These are phyloP conservation scores for Coelastrella sp. DNA, from an alignment of 139 green algal genomes.

Conservation along the genomic window DNA sequence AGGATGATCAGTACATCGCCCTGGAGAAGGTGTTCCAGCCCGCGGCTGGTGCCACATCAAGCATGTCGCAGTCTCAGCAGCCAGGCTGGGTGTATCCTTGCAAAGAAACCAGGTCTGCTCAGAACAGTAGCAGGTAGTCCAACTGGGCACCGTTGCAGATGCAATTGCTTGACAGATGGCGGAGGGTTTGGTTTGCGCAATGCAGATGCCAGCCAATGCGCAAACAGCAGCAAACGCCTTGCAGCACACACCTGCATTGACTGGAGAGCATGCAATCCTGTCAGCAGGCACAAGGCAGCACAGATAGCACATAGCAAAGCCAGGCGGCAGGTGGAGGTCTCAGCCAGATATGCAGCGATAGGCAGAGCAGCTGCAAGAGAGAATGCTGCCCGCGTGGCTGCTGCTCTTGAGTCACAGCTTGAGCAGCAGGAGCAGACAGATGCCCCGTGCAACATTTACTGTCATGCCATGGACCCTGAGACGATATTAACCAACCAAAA, in stretches of 20 bases:
- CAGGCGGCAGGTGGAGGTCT: neutral
- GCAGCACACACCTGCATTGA: too few relatives aligned
- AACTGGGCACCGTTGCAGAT: too few relatives aligned
- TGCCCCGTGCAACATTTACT: too few relatives aligned
- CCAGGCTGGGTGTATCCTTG: too few relatives aligned
- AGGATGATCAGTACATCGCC: too few relatives aligned
- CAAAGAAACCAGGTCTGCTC: too few relatives aligned
- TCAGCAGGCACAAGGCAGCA: neutral
- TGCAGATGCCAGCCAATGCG: neutral
- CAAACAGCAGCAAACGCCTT: neutral
- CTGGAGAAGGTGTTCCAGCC: too few relatives aligned
- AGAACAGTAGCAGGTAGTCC: too few relatives aligned
- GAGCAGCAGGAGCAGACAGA: neutral
- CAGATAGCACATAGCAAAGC: neutral
- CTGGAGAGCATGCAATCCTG: neutral
- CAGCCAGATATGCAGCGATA: neutral
- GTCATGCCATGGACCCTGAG: too few relatives aligned
- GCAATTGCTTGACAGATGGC: neutral
- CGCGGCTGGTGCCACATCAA: too few relatives aligned
- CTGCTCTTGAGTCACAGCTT: neutral
- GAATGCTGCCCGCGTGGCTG: neutral
- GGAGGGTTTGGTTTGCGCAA: neutral
- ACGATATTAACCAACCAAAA: too few relatives aligned
- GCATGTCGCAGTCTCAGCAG: too few relatives aligned
- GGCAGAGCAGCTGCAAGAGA: slow-evolving; percentile 11